phyloP scores from a whole-genome alignment of 2,329 filamentous ascomycete genomes.

The Apiospora sp. region DNA sequence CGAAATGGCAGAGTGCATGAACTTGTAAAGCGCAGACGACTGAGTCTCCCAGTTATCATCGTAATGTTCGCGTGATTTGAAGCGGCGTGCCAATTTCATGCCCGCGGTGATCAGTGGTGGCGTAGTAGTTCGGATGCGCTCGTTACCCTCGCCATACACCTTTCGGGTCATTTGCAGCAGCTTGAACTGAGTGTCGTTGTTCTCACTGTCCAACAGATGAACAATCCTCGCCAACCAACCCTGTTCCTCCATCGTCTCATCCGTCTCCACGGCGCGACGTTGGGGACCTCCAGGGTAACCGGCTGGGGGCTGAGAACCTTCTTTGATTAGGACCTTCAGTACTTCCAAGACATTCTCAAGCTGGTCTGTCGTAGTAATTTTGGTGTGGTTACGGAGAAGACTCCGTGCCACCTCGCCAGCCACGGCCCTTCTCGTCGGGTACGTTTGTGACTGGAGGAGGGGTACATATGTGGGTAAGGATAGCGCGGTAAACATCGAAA shows the following conservation, averaged over 20 bases:
- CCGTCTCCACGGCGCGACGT: constrained; percentile 81
- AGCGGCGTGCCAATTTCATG: constrained; percentile 86
- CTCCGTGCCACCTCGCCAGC: constrained; percentile 87
- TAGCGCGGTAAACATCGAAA: constrained; percentile 94
- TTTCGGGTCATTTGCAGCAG: constrained; percentile 88
- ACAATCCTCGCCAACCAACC: constrained; percentile 94
- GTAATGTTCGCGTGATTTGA: constrained; percentile 90
- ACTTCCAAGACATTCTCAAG: constrained; percentile 90
- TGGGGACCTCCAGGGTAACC: constrained; percentile 86
- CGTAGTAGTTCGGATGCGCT: constrained; percentile 94
- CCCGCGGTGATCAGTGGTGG: constrained; percentile 90
- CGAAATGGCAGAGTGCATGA: constrained; percentile 88
- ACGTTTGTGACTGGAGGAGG: constrained; percentile 89
- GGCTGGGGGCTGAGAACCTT: constrained; percentile 83
- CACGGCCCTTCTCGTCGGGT: constrained; percentile 88
- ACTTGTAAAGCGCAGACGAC: constrained; percentile 86
- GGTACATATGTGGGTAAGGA: constrained; percentile 92
- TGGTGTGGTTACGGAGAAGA: constrained; percentile 82
- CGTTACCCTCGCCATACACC: constrained; percentile 89
- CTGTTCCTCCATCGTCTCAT: constrained; percentile 98
- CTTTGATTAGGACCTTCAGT: constrained; percentile 89
- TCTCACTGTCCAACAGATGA: constrained; percentile 81
- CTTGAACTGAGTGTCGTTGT: constrained; percentile 95
- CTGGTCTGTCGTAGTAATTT: constrained; percentile 79
- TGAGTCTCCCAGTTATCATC: constrained; percentile 71